phyloP scores from a whole-genome alignment of 192 early-diverging fungal species.

The Linnemannia schmuckeri region DNA sequence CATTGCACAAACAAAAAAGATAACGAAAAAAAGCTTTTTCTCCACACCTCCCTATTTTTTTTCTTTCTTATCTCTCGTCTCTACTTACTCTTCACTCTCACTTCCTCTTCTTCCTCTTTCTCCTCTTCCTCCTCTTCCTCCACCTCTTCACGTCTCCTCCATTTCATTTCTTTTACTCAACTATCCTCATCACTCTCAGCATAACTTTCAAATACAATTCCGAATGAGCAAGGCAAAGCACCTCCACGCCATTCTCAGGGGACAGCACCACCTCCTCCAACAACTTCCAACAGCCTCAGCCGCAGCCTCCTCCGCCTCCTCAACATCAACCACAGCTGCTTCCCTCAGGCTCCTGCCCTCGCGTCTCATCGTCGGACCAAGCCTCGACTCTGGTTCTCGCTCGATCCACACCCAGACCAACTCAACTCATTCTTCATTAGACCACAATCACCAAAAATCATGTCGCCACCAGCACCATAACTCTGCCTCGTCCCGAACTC shows the following conservation, averaged over 20 bases:
- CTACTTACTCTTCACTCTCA: not conserved
- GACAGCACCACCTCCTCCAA: conserved; percentile 31
- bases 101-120: not conserved
- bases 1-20: not conserved
- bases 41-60: not conserved
- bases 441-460: conserved; percentile 13
- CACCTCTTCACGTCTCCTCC: not conserved
- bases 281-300: conserved; percentile 27
- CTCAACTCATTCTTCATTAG: conserved; percentile 19
- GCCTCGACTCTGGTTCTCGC: conserved; percentile 22
- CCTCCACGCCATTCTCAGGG: conserved; percentile 42
- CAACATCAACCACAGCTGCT: not conserved
- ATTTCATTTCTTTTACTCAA: not conserved
- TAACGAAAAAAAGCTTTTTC: conserved; percentile 1
- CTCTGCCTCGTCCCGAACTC: conserved; percentile 3
- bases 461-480: conserved; percentile 9
- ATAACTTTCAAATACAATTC: not conserved
- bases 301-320: not conserved
- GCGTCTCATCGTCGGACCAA: conserved; percentile 20
- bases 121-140: not conserved
- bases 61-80: conserved; percentile 6
- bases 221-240: conserved; percentile 54
- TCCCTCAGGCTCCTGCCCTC: conserved; percentile 32
- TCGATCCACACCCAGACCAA: conserved; percentile 32
- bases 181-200: not conserved